These are phyloP conservation scores for Malania oleifera DNA, from an alignment of 164 flowering plant genomes.

Conservation along the genomic window DNA sequence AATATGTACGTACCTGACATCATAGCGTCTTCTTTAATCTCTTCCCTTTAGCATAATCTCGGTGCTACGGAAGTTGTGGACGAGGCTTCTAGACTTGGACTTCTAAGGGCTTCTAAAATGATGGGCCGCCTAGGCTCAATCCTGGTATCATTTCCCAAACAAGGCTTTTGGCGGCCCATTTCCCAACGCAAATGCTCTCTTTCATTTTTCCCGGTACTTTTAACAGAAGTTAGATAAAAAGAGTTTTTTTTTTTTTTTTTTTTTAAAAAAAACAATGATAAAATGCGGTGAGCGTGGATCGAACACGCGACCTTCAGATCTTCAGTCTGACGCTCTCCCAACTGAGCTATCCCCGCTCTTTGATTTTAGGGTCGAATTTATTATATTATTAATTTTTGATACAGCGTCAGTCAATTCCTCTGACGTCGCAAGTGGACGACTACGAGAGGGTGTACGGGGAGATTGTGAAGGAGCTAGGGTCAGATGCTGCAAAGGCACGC, in stretches of 20 bases:
- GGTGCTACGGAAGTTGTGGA: neutral
- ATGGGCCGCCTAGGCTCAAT: too few relatives aligned
- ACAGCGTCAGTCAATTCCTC: constrained; percentile 37
- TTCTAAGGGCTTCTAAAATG: too few relatives aligned
- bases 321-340: constrained; percentile 90
- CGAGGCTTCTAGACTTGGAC: too few relatives aligned
- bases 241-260: too few relatives aligned
- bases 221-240: too few relatives aligned
- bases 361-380: too few relatives aligned
- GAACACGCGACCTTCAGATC: constrained; percentile 93
- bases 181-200: too few relatives aligned
- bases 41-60: too few relatives aligned
- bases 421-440: constrained; percentile 49
- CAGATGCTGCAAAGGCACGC: constrained; percentile 27
- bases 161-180: too few relatives aligned
- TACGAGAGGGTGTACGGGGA: constrained; percentile 33
- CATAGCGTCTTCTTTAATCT: neutral
- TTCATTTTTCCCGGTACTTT: too few relatives aligned
- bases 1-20: constrained; percentile 29
- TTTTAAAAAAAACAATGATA: too few relatives aligned
- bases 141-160: too few relatives aligned
- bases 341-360: constrained; percentile 91
- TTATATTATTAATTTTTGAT: neutral
- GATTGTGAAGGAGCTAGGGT: constrained; percentile 40
- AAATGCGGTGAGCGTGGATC: constrained; percentile 91